Evolutionary conservation across 345 rosid species (phyloP).

Genomic region (Eucalyptus curtisii): DNA sequence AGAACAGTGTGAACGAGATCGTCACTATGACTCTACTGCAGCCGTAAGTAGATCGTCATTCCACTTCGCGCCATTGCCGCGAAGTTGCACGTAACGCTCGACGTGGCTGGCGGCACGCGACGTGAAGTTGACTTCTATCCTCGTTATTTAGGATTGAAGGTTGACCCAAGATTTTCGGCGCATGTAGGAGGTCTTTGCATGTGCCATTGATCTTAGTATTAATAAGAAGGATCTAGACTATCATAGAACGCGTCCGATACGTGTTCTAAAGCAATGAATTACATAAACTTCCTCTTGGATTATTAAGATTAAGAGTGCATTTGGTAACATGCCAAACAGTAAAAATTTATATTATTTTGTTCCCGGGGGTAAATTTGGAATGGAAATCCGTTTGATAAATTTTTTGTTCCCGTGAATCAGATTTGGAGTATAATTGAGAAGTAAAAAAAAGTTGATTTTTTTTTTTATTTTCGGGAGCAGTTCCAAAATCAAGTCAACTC

Average conservation of each 20-base stretch:
- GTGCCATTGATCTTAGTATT: not conserved
- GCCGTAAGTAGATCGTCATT: not conserved
- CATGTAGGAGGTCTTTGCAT: not conserved
- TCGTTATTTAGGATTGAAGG: not conserved
- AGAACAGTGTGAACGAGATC: not conserved
- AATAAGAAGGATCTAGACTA: not conserved
- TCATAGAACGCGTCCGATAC: not conserved
- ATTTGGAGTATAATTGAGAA: too few species aligned
- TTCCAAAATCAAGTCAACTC: too few species aligned
- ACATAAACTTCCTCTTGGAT: not conserved
- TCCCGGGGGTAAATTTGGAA: accelerated
- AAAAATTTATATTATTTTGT: too few species aligned
- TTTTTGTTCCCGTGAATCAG: too few species aligned
- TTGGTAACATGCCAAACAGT: not conserved
- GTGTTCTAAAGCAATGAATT: not conserved
- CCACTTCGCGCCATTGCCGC: not conserved
- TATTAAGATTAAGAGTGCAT: too few species aligned
- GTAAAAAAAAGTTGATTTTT: too few species aligned
- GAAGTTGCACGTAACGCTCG: not conserved
- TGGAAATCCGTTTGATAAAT: accelerated
- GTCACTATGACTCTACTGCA: not conserved
- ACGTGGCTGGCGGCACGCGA: not conserved
- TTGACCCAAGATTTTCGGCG: not conserved
- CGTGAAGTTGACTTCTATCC: not conserved
- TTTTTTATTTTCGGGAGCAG: too few species aligned